phyloP scores from a whole-genome alignment of 768 basidiomycete genomes.

The Boletus pseudopeckii region DNA sequence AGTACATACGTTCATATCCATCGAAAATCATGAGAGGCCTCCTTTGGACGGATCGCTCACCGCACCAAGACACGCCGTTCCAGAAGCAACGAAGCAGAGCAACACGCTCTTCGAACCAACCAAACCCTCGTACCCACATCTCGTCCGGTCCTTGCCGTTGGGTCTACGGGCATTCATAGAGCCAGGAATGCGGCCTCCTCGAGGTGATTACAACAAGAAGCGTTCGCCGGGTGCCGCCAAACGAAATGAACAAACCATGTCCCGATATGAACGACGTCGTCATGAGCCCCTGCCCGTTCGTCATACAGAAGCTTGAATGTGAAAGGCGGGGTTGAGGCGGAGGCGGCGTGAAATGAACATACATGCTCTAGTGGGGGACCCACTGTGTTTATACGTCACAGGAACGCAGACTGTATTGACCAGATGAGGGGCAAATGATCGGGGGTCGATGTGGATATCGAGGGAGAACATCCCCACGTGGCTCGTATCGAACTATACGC shows the following conservation, averaged over 20 bases:
- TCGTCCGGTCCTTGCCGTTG: background rate
- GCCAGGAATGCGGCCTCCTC: constrained; percentile 25
- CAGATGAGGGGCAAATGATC: background rate
- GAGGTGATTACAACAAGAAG: constrained; percentile 30
- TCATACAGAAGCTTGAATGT: constrained; percentile 16
- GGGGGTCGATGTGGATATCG: constrained; percentile 22
- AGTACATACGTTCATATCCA: too few relatives aligned
- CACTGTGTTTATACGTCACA: constrained; percentile 26
- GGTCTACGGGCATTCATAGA: background rate
- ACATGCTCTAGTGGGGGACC: background rate
- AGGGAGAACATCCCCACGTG: constrained; percentile 2
- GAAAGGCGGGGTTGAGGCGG: constrained; percentile 30
- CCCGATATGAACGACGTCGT: constrained; percentile 13
- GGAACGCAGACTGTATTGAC: constrained; percentile 15
- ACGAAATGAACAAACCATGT: constrained; percentile 3
- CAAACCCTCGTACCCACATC: constrained; percentile 18
- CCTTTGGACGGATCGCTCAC: constrained; percentile 1
- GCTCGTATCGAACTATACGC: too few relatives aligned
- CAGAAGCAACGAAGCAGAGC: constrained; percentile 1
- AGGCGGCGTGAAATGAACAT: constrained; percentile 22
- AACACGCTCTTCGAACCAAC: background rate
- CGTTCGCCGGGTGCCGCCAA: constrained; percentile 9
- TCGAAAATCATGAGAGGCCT: too few relatives aligned
- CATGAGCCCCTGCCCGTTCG: constrained; percentile 6
- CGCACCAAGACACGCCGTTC: background rate